Evolutionary conservation across 2,329 filamentous ascomycete species (phyloP).

Genomic region (Trichoderma arundinaceum): DNA sequence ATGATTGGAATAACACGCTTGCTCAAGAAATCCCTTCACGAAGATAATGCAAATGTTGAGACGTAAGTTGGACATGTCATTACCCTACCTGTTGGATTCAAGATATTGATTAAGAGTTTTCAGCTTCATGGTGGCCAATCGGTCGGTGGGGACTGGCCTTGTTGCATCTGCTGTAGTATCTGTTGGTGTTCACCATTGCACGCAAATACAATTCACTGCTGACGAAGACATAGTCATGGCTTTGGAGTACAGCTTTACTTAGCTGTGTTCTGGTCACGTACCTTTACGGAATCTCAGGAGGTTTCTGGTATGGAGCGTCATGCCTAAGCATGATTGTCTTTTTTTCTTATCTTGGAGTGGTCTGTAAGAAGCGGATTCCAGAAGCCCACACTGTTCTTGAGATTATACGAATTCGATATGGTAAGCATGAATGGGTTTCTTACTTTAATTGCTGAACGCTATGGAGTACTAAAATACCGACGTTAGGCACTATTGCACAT

Average conservation of each 20-base stretch:
- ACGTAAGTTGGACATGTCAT: background rate
- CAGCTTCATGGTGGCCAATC: slow-evolving; percentile 23
- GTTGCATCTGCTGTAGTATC: slow-evolving; percentile 22
- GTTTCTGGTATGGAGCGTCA: slow-evolving; percentile 20
- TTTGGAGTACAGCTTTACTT: slow-evolving; percentile 20
- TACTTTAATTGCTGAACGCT: background rate
- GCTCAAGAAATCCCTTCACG: background rate
- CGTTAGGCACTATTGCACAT: slow-evolving; percentile 9
- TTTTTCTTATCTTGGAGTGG: slow-evolving; percentile 19
- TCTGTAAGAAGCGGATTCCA: slow-evolving; percentile 23
- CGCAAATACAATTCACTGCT: background rate
- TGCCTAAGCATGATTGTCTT: slow-evolving; percentile 21
- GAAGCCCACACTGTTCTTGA: slow-evolving; percentile 22
- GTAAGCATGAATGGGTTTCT: background rate
- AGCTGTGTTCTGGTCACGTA: slow-evolving; percentile 19
- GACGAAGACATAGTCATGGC: slow-evolving; percentile 7
- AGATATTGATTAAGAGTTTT: background rate
- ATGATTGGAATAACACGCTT: slow-evolving; percentile 25
- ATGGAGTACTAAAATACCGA: no score
- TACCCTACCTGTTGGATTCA: no score
- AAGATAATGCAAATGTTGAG: slow-evolving; percentile 21
- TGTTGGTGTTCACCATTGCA: background rate
- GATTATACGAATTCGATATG: slow-evolving; percentile 23
- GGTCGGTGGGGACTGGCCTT: slow-evolving; percentile 18
- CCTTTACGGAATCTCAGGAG: slow-evolving; percentile 19